Conservation (phyloP, 345 rosid genomes). For the Acer yangbiense region DNA sequence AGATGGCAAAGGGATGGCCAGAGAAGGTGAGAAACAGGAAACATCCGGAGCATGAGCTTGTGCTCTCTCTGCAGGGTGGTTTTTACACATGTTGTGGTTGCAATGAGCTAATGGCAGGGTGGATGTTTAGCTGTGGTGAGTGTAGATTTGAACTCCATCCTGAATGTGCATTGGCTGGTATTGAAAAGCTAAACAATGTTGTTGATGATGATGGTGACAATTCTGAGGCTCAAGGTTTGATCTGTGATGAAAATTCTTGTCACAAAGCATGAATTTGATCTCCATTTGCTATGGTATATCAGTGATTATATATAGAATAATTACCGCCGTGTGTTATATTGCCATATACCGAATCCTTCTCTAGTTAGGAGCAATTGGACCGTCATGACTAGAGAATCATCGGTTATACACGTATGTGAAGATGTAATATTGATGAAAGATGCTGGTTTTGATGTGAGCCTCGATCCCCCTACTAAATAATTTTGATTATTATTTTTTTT, state of each 20-base stretch:
- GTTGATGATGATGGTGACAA: background rate
- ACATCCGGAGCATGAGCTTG: conserved; percentile 9
- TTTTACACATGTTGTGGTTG: background rate
- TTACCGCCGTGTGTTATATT: background rate
- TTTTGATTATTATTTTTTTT: no score
- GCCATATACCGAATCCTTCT: background rate
- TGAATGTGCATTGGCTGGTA: conserved; percentile 3
- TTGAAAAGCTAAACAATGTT: background rate
- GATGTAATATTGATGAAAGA: background rate
- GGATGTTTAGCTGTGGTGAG: conserved; percentile 8
- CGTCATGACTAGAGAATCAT: no score
- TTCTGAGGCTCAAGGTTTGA: background rate
- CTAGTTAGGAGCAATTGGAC: no score
- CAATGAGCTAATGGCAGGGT: conserved; percentile 4
- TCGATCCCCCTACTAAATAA: background rate
- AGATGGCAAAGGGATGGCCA: conserved; percentile 11
- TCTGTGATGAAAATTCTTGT: background rate
- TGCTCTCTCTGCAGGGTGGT: background rate
- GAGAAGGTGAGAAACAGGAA: conserved; percentile 14
- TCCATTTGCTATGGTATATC: background rate
- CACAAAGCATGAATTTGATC: conserved; percentile 4
- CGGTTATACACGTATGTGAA: background rate
- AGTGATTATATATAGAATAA: background rate
- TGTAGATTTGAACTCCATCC: conserved; percentile 15
- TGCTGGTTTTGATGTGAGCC: background rate